A percentile compares a stretch with the other conserved stretches of the same genome.
Conservation (phyloP, 1,284 basidiomycete species). For the Boletus putidus region DNA sequence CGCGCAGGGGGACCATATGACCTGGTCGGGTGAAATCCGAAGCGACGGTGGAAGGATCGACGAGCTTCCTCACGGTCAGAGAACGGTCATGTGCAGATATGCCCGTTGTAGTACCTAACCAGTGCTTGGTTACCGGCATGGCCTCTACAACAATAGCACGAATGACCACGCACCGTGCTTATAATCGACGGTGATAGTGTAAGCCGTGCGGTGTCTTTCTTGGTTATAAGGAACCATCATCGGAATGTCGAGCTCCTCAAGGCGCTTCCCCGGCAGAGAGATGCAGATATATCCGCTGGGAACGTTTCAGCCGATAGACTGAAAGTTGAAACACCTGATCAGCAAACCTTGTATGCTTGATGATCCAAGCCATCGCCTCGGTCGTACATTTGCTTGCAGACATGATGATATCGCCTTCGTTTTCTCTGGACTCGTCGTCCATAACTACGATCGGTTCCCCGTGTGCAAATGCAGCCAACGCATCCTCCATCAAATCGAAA, state of each 20-base stretch:
- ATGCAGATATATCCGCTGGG: conserved; percentile 93
- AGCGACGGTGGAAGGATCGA: conserved; percentile 56
- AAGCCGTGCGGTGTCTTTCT: conserved; percentile 92
- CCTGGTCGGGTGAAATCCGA: conserved; percentile 90
- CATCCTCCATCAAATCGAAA: conserved; percentile 77
- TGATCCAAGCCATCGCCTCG: conserved; percentile 99
- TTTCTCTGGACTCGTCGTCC: conserved; percentile 92
- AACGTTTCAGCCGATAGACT: conserved; percentile 12
- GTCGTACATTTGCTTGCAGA: conserved; percentile 81
- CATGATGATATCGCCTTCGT: conserved; percentile 93
- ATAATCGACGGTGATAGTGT: conserved; percentile 97
- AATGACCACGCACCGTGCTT: conserved; percentile 61
- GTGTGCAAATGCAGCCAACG: conserved; percentile 72
- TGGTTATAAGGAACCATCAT: conserved; percentile 94
- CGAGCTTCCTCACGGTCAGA: conserved; percentile 81
- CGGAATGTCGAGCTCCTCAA: conserved; percentile 82
- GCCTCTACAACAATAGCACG: background rate
- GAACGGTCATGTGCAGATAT: conserved; percentile 97
- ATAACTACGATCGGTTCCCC: conserved; percentile 95
- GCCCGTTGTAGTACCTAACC: conserved; percentile 85
- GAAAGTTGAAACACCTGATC: background rate
- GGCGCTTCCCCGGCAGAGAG: conserved; percentile 73
- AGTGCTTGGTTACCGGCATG: background rate
- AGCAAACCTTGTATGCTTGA: conserved; percentile 88
- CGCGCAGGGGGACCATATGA: conserved; percentile 92